Evolutionary conservation across 1,284 basidiomycete genomes (phyloP).

Genomic region (Ustilago tritici): DNA sequence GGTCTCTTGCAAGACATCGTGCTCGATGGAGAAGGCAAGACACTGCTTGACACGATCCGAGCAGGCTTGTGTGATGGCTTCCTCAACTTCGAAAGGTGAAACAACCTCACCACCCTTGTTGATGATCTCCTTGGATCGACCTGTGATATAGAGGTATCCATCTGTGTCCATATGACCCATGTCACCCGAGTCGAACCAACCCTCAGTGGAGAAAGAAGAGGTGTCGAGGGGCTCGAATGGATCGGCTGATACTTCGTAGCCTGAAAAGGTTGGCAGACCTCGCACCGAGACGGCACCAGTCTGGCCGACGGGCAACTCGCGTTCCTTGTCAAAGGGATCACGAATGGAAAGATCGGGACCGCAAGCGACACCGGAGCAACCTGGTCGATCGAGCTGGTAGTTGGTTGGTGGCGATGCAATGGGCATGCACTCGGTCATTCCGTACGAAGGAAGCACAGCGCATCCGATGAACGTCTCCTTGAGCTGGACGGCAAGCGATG

Average conservation of each 20-base stretch:
- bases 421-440: slow-evolving; percentile 70
- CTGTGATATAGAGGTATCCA: slow-evolving; percentile 69
- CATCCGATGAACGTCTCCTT: slow-evolving; percentile 66
- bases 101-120: slow-evolving; percentile 70
- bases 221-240: slow-evolving; percentile 65
- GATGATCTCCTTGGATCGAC: slow-evolving; percentile 70
- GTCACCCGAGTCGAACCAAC: slow-evolving; percentile 70
- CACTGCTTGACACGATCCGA: slow-evolving; percentile 69
- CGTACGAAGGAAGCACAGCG: slow-evolving; percentile 68
- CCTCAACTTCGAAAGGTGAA: slow-evolving; percentile 69
- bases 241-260: slow-evolving; percentile 64
- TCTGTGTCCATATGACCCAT: slow-evolving; percentile 70
- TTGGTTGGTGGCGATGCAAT: slow-evolving; percentile 68
- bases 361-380: slow-evolving; percentile 68
- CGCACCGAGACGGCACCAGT: slow-evolving; percentile 68
- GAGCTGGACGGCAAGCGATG: slow-evolving; percentile 67
- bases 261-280: slow-evolving; percentile 67
- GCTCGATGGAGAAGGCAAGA: slow-evolving; percentile 68
- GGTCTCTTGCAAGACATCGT: slow-evolving; percentile 69
- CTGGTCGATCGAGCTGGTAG: slow-evolving; percentile 69
- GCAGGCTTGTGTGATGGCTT: slow-evolving; percentile 68
- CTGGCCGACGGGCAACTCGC: slow-evolving; percentile 65
- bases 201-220: slow-evolving; percentile 66
- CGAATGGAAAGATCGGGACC: slow-evolving; percentile 68
- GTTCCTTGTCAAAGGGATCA: slow-evolving; percentile 66